A percentile compares a stretch with the other conserved stretches of the same genome.
These are phyloP conservation scores for Dinochytrium kinnereticum DNA, from an alignment of 371 early-diverging fungal species.

Conservation along the genomic window DNA sequence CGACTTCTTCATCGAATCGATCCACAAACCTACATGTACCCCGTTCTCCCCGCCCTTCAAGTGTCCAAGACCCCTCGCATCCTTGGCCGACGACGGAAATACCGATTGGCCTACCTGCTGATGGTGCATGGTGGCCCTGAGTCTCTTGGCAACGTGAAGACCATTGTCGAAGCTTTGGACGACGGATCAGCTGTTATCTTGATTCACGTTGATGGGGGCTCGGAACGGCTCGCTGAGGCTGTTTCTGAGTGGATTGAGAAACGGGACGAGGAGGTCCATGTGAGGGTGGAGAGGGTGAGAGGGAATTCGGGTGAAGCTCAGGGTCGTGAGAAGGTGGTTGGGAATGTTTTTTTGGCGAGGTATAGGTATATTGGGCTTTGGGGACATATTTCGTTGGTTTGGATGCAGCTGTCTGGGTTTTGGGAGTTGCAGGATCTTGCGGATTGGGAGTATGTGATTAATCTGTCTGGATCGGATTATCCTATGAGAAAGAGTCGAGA, in stretches of 20 bases:
- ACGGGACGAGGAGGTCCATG: background rate
- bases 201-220: constrained; percentile 39
- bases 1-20: constrained; percentile 34
- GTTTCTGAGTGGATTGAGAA: background rate
- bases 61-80: background rate
- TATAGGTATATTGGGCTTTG: constrained; percentile 31
- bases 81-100: constrained; percentile 28
- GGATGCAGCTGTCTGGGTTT: constrained; percentile 43
- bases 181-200: constrained; percentile 42
- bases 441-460: constrained; percentile 52
- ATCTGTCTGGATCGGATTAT: constrained; percentile 47
- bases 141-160: background rate
- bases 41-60: constrained; percentile 8
- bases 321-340: background rate
- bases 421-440: constrained; percentile 48
- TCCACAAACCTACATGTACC: constrained; percentile 30
- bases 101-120: constrained; percentile 44
- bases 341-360: constrained; percentile 39
- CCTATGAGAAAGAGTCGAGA: constrained; percentile 41
- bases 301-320: too few relatives aligned
- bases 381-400: constrained; percentile 45
- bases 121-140: constrained; percentile 40
- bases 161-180: constrained; percentile 37
- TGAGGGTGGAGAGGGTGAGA: background rate
- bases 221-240: constrained; percentile 18